Conservation (phyloP, 2,329 filamentous ascomycete species). For the Phaeosphaeriaceae sp. region DNA sequence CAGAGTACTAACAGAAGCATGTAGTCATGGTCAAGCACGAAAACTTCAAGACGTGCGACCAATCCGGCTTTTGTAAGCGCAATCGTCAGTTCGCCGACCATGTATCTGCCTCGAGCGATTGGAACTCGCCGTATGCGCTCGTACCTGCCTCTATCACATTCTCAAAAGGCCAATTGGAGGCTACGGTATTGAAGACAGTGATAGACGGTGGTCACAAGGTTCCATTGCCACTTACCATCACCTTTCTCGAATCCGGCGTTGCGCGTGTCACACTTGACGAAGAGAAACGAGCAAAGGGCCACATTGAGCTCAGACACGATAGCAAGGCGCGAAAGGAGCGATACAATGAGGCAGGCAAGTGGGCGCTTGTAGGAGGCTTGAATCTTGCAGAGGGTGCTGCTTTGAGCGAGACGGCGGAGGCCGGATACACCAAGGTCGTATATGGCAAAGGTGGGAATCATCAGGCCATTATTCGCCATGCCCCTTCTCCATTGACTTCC, state of each 20-base stretch:
- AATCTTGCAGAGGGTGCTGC: slow-evolving; percentile 74
- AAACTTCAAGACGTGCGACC: slow-evolving; percentile 95
- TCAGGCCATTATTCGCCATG: slow-evolving; percentile 81
- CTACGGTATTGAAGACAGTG: slow-evolving; percentile 80
- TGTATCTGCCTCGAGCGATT: slow-evolving; percentile 69
- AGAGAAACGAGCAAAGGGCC: slow-evolving; percentile 84
- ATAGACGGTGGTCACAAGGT: slow-evolving; percentile 70
- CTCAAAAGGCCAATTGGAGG: slow-evolving; percentile 79
- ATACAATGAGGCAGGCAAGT: slow-evolving; percentile 89
- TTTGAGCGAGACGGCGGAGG: slow-evolving; percentile 68
- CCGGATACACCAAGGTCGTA: slow-evolving; percentile 72
- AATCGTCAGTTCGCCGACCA: slow-evolving; percentile 89
- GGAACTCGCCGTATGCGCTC: slow-evolving; percentile 82
- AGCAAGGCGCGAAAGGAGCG: slow-evolving; percentile 88
- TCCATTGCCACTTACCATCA: slow-evolving; percentile 80
- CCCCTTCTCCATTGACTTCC: slow-evolving; percentile 85
- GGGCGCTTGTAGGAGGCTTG: slow-evolving; percentile 83
- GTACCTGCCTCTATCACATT: slow-evolving; percentile 74
- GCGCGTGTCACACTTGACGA: slow-evolving; percentile 90
- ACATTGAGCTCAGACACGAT: slow-evolving; percentile 84
- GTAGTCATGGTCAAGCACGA: slow-evolving; percentile 88
- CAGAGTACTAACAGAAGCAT: slow-evolving; percentile 14
- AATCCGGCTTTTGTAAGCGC: slow-evolving; percentile 96
- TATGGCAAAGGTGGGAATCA: slow-evolving; percentile 80
- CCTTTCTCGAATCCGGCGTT: slow-evolving; percentile 88